These are phyloP conservation scores for Rauvolfia tetraphylla DNA, from an alignment of 257 asterid genomes.

Conservation along the genomic window DNA sequence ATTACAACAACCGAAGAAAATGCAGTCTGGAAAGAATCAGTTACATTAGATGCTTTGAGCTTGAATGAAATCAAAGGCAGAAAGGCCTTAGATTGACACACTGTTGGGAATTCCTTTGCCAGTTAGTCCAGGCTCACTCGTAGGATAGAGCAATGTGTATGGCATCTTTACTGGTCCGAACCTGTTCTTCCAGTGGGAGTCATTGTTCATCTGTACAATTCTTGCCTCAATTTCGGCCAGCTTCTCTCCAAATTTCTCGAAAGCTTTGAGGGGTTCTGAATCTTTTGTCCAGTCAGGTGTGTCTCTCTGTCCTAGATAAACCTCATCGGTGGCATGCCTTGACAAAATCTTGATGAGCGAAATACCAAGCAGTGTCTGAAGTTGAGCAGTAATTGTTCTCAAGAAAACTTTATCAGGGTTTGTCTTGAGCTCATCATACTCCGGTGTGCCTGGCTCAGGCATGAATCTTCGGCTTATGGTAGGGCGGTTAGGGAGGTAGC, in stretches of 20 bases:
- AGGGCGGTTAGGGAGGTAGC: slow-evolving; percentile 36
- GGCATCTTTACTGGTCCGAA: slow-evolving; percentile 28
- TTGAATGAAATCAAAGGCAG: background rate
- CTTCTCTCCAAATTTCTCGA: slow-evolving; percentile 20
- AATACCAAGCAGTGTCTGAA: slow-evolving; percentile 30
- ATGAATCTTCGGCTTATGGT: slow-evolving; percentile 28
- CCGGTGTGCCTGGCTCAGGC: slow-evolving; percentile 38
- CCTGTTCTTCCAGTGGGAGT: slow-evolving; percentile 25
- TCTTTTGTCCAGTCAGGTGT: slow-evolving; percentile 32
- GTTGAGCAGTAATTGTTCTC: slow-evolving; percentile 29
- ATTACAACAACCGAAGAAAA: background rate
- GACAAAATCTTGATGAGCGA: slow-evolving; percentile 31
- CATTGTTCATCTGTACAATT: slow-evolving; percentile 25
- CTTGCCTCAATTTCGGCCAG: slow-evolving; percentile 22
- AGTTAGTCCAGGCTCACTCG: slow-evolving; percentile 25
- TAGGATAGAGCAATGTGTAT: slow-evolving; percentile 31
- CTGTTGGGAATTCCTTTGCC: slow-evolving; percentile 36
- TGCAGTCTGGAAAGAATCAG: background rate
- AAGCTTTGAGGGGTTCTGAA: slow-evolving; percentile 20
- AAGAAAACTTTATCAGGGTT: slow-evolving; percentile 29
- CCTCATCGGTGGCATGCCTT: slow-evolving; percentile 32
- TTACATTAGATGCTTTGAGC: background rate
- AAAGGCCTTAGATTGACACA: slow-evolving; percentile 19
- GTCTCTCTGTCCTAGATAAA: slow-evolving; percentile 37
- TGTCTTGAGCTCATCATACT: slow-evolving; percentile 27